Evolutionary conservation across 441 rosid species (phyloP).

Genomic region (Arabidopsis lyrata): DNA sequence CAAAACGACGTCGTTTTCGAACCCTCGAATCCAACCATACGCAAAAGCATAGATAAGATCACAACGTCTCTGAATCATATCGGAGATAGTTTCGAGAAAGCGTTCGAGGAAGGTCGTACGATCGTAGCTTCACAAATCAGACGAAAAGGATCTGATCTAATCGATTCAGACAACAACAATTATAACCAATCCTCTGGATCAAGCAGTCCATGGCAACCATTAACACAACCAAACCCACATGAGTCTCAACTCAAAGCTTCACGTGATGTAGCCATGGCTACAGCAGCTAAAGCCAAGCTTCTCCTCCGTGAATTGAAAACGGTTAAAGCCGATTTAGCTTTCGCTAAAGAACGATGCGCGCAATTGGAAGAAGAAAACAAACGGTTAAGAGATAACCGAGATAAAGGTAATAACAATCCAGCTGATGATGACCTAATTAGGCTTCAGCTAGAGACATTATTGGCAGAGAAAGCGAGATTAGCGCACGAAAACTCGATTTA

Average conservation of each 20-base stretch:
- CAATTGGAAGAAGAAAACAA: conserved; percentile 95
- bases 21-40: conserved; percentile 52
- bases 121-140: conserved; percentile 75
- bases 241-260: conserved; percentile 97
- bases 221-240: conserved; percentile 59
- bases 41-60: conserved; percentile 79
- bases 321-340: conserved; percentile 93
- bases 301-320: conserved; percentile 95
- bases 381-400: conserved; percentile 82
- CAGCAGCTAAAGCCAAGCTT: conserved; percentile 98
- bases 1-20: conserved; percentile 34
- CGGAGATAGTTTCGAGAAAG: conserved; percentile 90
- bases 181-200: conserved; percentile 61
- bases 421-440: conserved; percentile 96
- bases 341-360: conserved; percentile 83
- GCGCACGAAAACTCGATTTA: conserved; percentile 86
- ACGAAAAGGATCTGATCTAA: conserved; percentile 74
- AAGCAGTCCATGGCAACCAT: conserved; percentile 52
- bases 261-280: conserved; percentile 99
- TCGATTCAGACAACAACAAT: conserved; percentile 48
- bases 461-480: conserved; percentile 95
- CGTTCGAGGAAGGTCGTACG: conserved; percentile 85
- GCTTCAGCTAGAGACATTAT: conserved; percentile 89
- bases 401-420: conserved; percentile 67
- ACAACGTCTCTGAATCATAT: conserved; percentile 81